A percentile compares a stretch with the other conserved stretches of the same genome.
Conservation (phyloP, 2,329 filamentous ascomycete genomes). For the Nannizziopsis barbatae region DNA sequence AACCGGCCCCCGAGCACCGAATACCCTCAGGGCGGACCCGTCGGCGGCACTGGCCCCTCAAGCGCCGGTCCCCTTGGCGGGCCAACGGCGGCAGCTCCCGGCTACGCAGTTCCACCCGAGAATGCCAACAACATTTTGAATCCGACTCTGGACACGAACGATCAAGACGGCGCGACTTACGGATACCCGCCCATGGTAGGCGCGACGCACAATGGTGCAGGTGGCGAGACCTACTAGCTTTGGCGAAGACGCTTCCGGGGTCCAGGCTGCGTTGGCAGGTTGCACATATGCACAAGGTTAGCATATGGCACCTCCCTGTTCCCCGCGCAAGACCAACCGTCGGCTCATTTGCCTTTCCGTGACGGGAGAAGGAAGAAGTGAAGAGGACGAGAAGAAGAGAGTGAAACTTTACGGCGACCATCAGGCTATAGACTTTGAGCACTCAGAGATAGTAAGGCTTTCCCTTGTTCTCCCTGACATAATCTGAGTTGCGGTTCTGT, state of each 20-base stretch:
- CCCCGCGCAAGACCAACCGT: slow-evolving; percentile 14
- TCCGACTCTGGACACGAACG: slow-evolving; percentile 34
- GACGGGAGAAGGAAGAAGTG: neutral
- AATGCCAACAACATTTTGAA: slow-evolving; percentile 35
- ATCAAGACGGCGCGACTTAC: slow-evolving; percentile 36
- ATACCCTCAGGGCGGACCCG: slow-evolving; percentile 21
- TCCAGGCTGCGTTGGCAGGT: slow-evolving; percentile 12
- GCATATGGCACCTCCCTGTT: slow-evolving; percentile 15
- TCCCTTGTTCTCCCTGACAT: neutral
- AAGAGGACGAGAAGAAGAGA: neutral
- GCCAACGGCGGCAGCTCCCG: slow-evolving; percentile 23
- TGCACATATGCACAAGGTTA: slow-evolving; percentile 12
- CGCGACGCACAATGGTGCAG: slow-evolving; percentile 38
- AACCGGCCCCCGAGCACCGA: slow-evolving; percentile 45
- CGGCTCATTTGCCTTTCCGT: neutral
- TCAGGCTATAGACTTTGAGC: slow-evolving; percentile 9
- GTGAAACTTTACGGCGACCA: neutral
- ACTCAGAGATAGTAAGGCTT: slow-evolving; percentile 7
- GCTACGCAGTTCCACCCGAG: slow-evolving; percentile 33
- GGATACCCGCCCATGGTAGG: slow-evolving; percentile 39
- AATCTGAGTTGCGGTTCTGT: neutral
- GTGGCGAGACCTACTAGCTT: slow-evolving; percentile 35
- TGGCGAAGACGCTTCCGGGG: slow-evolving; percentile 16
- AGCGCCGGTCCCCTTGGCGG: slow-evolving; percentile 21
- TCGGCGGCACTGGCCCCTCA: slow-evolving; percentile 18